Evolutionary conservation across 2,329 filamentous ascomycete genomes (phyloP).

Genomic region (Penicillium sp.): DNA sequence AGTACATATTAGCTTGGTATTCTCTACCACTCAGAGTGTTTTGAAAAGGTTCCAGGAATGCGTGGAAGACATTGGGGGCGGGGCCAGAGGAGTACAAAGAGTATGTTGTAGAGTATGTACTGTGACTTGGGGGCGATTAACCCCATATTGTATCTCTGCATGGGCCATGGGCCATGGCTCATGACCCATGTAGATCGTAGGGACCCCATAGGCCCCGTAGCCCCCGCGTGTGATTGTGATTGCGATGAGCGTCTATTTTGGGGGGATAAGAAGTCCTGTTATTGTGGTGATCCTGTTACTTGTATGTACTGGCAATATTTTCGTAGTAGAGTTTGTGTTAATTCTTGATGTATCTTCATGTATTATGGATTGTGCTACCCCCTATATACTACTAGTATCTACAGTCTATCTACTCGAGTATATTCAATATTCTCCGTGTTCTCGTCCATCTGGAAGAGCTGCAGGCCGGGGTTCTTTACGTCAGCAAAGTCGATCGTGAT

Average conservation of each 20-base stretch:
- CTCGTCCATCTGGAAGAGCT: too few relatives aligned
- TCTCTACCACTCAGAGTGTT: not conserved
- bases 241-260: not conserved
- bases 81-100: not conserved
- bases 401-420: too few relatives aligned
- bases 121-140: not conserved
- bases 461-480: too few relatives aligned
- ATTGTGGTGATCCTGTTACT: not conserved
- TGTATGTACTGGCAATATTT: not conserved
- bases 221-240: slow-evolving; percentile 3
- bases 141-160: not conserved
- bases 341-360: not conserved
- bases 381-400: not conserved
- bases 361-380: not conserved
- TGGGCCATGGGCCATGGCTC: not conserved
- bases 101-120: not conserved
- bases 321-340: too few relatives aligned
- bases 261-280: not conserved
- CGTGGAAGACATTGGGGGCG: not conserved
- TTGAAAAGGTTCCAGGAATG: not conserved
- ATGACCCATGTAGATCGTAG: not conserved
- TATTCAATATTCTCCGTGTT: too few relatives aligned
- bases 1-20: not conserved
- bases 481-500: too few relatives aligned
- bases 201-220: not conserved